These are phyloP conservation scores for Cladorrhinum samala DNA, from an alignment of 495 filamentous ascomycete species.

Conservation along the genomic window DNA sequence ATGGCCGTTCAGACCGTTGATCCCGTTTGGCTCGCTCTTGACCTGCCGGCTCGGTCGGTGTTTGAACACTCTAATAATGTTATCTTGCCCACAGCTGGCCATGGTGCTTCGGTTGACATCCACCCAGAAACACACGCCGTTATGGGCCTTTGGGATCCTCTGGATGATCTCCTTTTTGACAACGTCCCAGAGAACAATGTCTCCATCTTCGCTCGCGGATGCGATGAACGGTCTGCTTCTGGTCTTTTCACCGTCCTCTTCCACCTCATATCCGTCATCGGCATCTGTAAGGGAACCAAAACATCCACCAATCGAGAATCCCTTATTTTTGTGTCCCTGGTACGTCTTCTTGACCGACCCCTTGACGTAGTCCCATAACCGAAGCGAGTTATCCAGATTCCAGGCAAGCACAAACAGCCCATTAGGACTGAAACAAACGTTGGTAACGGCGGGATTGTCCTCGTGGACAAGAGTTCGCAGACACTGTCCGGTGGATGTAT, in stretches of 20 bases:
- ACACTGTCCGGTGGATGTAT: constrained; percentile 92
- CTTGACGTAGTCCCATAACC: constrained; percentile 90
- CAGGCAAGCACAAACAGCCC: constrained; percentile 87
- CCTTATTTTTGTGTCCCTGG: constrained; percentile 82
- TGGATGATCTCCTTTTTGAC: constrained; percentile 76
- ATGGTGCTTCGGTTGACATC: constrained; percentile 48
- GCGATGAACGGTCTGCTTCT: constrained; percentile 52
- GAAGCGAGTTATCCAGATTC: constrained; percentile 81
- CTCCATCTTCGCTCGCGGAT: constrained; percentile 81
- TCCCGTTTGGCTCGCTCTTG: constrained; percentile 6
- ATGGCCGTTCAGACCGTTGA: constrained; percentile 7
- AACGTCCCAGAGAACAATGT: constrained; percentile 85
- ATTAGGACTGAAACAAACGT: constrained; percentile 88
- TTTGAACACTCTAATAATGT: constrained; percentile 35
- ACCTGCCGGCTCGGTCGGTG: constrained; percentile 12
- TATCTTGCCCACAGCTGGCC: constrained; percentile 43
- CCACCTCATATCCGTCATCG: constrained; percentile 19
- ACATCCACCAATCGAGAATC: constrained; percentile 72
- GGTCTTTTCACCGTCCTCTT: constrained; percentile 12
- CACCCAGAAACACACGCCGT: constrained; percentile 78
- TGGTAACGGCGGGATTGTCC: constrained; percentile 88
- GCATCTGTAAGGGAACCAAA: constrained; percentile 61
- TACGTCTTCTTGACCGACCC: constrained; percentile 90
- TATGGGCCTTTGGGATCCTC: constrained; percentile 58
- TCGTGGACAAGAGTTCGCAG: constrained; percentile 91